phyloP scores from a whole-genome alignment of 208 protist species.

The Vickermania spadyakhi region DNA sequence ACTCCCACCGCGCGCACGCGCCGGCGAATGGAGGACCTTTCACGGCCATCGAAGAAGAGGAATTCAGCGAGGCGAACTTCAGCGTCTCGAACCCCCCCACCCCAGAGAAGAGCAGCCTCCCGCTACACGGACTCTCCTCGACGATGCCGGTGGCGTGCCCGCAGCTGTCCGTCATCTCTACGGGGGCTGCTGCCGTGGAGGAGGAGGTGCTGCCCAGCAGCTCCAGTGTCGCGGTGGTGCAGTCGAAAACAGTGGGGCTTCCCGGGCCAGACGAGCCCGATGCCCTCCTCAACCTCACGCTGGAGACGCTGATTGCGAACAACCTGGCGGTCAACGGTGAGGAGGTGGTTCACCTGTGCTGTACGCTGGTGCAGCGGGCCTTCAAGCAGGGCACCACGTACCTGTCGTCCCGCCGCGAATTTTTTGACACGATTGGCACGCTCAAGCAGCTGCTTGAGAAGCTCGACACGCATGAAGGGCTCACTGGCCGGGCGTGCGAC shows the following conservation, averaged over 20 bases:
- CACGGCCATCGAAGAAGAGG: background rate
- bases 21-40: background rate
- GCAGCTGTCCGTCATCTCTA: background rate
- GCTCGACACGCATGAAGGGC: constrained; percentile 3
- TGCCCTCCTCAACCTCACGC: background rate
- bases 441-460: constrained; percentile 3
- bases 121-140: background rate
- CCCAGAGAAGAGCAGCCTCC: background rate
- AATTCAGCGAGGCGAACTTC: background rate
- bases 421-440: constrained; percentile 11
- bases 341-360: constrained; percentile 7
- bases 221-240: background rate
- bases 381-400: constrained; percentile 1
- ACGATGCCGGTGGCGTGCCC: background rate
- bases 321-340: background rate
- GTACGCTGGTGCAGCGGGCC: background rate
- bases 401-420: constrained; percentile 7
- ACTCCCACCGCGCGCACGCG: background rate
- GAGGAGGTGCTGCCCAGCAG: background rate
- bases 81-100: background rate
- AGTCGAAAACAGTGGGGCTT: background rate
- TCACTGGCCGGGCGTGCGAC: background rate
- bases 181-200: background rate
- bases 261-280: background rate
- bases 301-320: background rate